Evolutionary conservation across 257 asterid species (phyloP), one percentile per base, ranked within the genome.

Genomic region (Salvia splendens): DNA sequence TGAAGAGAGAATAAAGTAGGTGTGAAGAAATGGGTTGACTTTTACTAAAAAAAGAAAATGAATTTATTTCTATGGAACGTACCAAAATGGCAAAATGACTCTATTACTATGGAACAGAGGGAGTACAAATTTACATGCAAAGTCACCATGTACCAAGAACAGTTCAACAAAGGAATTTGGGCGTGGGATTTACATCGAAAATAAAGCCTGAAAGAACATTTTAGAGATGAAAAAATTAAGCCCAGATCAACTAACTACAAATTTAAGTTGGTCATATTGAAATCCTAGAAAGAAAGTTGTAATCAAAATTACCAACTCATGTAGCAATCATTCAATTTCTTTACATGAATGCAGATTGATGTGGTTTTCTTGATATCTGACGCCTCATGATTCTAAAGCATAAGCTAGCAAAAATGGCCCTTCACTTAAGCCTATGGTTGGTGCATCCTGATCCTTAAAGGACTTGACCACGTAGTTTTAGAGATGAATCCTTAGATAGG

Each of bases 401-500:
- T 59, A 59, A 59, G n/a, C 33, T 3, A 2, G 65, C 49, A 61
- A 61, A 33, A 28, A 30, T 47, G 73, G 65, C 73, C 65, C 54
- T 61, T 43, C 54, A 14, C 54, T 12, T 24, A 20, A 41, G 51
- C 67, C 53, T 42, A 15, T 16, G 50, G 66, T 41, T 36, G 12
- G 6, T 24, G 11, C 41, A 42, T 61, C 20, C 12, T 12, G 40
- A 61, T 40, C n/a, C n/a, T n/a, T 9, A 6, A 59, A 15, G 35
- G 65, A 59, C 30, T 14, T 49, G 7, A 6, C 1, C 28, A 15
- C 11, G 60, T 5, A 36, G 63, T 67, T 14, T 10, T 6, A 28
- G 43, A 53, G 52, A 66, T 61, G 49, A 45, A 68, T 28, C 75
- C 32, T 46, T 33, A 3, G 10, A 40, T 51, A 66, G 70, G 76